Percentiles rank a stretch among this genome's conserved stretches.
Conservation (phyloP, 345 rosid genomes). For the Citrus sp. region DNA sequence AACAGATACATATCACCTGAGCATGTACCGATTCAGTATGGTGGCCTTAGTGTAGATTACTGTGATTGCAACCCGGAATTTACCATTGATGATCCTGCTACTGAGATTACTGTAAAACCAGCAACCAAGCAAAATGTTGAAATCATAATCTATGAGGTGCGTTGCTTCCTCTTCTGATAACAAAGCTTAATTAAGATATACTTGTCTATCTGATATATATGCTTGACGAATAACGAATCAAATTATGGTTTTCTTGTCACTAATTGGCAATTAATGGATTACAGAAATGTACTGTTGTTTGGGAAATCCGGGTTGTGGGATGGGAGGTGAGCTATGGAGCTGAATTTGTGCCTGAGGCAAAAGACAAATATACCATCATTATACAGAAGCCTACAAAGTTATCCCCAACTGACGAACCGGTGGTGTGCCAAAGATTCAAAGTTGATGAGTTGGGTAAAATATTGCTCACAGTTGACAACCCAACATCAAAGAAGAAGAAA, state of each 20-base stretch:
- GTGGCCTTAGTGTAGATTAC: conserved; percentile 79
- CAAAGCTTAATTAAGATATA: neutral
- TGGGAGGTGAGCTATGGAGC: conserved; percentile 89
- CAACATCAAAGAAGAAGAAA: conserved; percentile 85
- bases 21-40: conserved; percentile 85
- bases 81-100: conserved; percentile 60
- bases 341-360: conserved; percentile 72
- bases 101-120: conserved; percentile 65
- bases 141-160: conserved; percentile 81
- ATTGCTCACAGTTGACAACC: conserved; percentile 73
- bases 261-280: conserved; percentile 4
- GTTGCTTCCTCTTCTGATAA: neutral
- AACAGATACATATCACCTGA: conserved; percentile 74
- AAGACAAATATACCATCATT: conserved; percentile 63
- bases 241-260: neutral
- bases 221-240: neutral
- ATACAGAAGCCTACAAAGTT: conserved; percentile 73
- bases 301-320: conserved; percentile 89
- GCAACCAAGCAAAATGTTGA: conserved; percentile 86
- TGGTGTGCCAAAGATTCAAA: conserved; percentile 62
- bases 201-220: neutral
- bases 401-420: conserved; percentile 63
- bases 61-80: conserved; percentile 85
- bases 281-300: conserved; percentile 75
- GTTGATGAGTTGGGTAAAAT: conserved; percentile 72